Percentiles rank a stretch among this genome's conserved stretches.
These are phyloP conservation scores for Telfairia occidentalis DNA, from an alignment of 331 rosid species.

Conservation along the genomic window DNA sequence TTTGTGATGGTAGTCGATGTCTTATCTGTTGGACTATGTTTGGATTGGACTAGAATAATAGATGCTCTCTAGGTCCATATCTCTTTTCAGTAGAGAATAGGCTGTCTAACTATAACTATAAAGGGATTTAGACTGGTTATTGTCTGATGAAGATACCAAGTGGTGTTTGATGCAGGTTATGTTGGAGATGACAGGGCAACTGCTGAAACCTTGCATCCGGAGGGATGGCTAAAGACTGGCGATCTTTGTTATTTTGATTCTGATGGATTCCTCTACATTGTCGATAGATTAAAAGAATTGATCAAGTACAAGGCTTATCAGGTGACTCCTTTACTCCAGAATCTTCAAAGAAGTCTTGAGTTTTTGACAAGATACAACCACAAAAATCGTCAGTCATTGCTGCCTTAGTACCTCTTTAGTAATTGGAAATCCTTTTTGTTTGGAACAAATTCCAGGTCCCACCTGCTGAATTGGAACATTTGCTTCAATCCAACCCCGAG, in stretches of 20 bases:
- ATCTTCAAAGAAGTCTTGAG: neutral
- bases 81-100: neutral
- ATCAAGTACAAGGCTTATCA: constrained; percentile 88
- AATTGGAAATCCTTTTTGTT: neutral
- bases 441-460: constrained; percentile 56
- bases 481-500: constrained; percentile 56
- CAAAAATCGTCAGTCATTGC: neutral
- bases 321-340: constrained; percentile 25
- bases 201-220: constrained; percentile 58
- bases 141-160: neutral
- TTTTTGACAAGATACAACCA: neutral
- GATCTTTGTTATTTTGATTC: constrained; percentile 88
- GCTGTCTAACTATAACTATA: neutral
- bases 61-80: too few species aligned
- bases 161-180: constrained; percentile 43
- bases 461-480: constrained; percentile 72
- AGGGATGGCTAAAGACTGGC: constrained; percentile 86
- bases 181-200: constrained; percentile 71
- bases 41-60: too few species aligned
- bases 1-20: too few species aligned
- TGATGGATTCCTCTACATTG: constrained; percentile 57
- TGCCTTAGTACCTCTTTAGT: too few species aligned
- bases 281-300: constrained; percentile 80
- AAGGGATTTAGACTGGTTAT: neutral
- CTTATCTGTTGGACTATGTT: too few species aligned